A percentile compares a stretch with the other conserved stretches of the same genome.
Conservation (phyloP, 129 eudicot species). For the Artemisia annua region DNA sequence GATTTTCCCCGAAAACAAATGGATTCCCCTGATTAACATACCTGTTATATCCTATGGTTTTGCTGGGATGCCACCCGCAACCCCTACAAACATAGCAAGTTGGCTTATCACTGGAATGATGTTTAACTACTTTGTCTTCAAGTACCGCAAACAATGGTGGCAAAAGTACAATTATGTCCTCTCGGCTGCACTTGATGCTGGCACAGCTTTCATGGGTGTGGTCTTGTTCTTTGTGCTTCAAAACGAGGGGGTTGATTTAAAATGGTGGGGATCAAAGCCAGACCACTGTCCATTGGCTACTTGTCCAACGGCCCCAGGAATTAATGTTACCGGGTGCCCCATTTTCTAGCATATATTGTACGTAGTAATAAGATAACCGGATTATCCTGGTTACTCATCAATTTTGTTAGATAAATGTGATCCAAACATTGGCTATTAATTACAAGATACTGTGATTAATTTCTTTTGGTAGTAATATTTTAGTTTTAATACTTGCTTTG, state of each 20-base stretch:
- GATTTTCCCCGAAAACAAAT: conserved; percentile 83
- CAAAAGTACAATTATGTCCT: conserved; percentile 79
- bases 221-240: conserved; percentile 76
- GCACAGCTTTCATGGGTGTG: conserved; percentile 95
- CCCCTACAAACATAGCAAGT: conserved; percentile 89
- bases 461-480: too few species aligned
- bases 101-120: conserved; percentile 82
- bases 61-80: conserved; percentile 99
- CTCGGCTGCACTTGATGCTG: conserved; percentile 94
- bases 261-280: conserved; percentile 90
- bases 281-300: conserved; percentile 88
- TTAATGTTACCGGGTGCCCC: conserved; percentile 65
- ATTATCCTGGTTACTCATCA: too few species aligned
- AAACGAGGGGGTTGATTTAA: conserved; percentile 68
- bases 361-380: too few species aligned
- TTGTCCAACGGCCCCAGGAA: conserved; percentile 87
- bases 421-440: too few species aligned
- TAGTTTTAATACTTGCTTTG: too few species aligned
- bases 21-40: conserved; percentile 91
- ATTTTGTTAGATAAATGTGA: too few species aligned
- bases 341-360: conserved; percentile 34
- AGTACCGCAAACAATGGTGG: conserved; percentile 90
- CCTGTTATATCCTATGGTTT: conserved; percentile 93
- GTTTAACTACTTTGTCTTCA: conserved; percentile 87
- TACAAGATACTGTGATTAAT: too few species aligned